A percentile compares a stretch with the other conserved stretches of the same genome.
These are phyloP conservation scores for Terfezia claveryi DNA, from an alignment of 495 filamentous ascomycete genomes.

Conservation along the genomic window DNA sequence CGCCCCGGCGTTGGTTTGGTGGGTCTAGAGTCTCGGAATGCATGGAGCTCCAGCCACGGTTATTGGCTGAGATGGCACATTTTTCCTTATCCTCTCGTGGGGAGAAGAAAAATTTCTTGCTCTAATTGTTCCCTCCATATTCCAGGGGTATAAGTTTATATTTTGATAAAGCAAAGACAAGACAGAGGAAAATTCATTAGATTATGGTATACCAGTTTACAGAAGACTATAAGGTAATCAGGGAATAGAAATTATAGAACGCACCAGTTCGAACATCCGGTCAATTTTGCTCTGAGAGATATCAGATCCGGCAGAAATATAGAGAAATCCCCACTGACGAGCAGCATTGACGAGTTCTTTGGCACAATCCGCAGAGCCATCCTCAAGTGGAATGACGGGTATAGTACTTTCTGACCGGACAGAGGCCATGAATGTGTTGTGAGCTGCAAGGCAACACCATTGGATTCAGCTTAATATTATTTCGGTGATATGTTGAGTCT, in stretches of 20 bases:
- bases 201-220: neutral
- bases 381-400: slow-evolving; percentile 60
- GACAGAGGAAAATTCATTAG: neutral
- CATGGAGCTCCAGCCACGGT: slow-evolving; percentile 77
- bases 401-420: slow-evolving; percentile 23
- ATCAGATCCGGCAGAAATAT: slow-evolving; percentile 48
- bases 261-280: slow-evolving; percentile 53
- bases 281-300: slow-evolving; percentile 47
- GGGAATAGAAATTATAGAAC: slow-evolving; percentile 21
- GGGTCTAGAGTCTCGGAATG: slow-evolving; percentile 75
- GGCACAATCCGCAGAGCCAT: slow-evolving; percentile 31
- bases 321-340: slow-evolving; percentile 66
- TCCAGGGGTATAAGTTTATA: no score
- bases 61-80: slow-evolving; percentile 54
- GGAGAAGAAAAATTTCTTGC: slow-evolving; percentile 53
- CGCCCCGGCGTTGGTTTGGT: slow-evolving; percentile 64
- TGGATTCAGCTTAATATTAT: no score
- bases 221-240: no score
- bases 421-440: no score
- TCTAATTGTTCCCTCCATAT: slow-evolving; percentile 25
- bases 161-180: no score
- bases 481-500: no score
- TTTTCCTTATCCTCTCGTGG: slow-evolving; percentile 47
- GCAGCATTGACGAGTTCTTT: slow-evolving; percentile 59
- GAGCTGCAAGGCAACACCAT: no score